Evolutionary conservation across 345 rosid genomes (phyloP).

Genomic region (Eucalyptus pauciflora): DNA sequence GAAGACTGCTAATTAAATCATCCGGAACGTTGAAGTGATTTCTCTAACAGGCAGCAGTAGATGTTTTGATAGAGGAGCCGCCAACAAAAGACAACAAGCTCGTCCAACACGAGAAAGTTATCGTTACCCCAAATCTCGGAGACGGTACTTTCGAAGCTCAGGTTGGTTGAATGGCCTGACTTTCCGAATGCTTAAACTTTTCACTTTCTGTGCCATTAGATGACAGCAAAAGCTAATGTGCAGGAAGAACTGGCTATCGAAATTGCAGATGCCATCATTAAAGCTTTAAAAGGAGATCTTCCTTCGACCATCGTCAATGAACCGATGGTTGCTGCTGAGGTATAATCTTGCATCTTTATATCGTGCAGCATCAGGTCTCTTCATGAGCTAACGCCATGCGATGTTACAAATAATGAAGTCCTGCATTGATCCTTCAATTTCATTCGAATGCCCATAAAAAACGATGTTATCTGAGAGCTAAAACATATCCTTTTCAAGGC

Average conservation of each 20-base stretch:
- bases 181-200: not conserved
- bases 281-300: conserved; percentile 80
- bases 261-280: conserved; percentile 84
- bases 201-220: not conserved
- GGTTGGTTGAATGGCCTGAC: conserved; percentile 14
- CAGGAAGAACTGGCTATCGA: conserved; percentile 83
- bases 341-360: not conserved
- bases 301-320: conserved; percentile 91
- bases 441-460: not conserved
- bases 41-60: conserved; percentile 53
- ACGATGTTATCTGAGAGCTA: not conserved
- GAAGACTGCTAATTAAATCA: not conserved
- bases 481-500: not conserved
- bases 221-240: not conserved
- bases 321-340: conserved; percentile 94
- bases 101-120: conserved; percentile 67
- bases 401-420: not conserved
- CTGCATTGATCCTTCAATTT: not conserved
- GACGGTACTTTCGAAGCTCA: conserved; percentile 87
- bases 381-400: not conserved
- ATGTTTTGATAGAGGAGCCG: conserved; percentile 73
- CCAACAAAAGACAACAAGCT: conserved; percentile 60
- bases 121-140: conserved; percentile 86
- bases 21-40: not conserved
- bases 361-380: not conserved